These are phyloP conservation scores for Acanthamoeba lenticulata DNA, from an alignment of 208 protist genomes.

Conservation along the genomic window DNA sequence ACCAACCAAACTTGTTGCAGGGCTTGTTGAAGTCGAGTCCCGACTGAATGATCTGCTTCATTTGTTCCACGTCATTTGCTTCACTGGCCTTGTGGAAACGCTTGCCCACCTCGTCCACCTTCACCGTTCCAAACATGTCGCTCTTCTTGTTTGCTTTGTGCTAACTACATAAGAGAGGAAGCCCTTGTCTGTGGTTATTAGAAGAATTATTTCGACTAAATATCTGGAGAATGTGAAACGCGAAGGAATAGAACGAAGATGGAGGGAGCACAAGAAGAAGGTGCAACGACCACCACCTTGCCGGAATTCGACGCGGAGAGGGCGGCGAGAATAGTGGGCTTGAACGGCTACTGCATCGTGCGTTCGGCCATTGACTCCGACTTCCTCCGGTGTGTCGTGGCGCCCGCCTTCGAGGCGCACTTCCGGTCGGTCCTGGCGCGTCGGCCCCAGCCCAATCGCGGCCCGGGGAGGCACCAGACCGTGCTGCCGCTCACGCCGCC, in stretches of 20 bases:
- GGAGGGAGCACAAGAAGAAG: background rate
- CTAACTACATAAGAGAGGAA: too few relatives aligned
- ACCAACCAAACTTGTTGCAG: background rate
- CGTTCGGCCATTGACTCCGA: background rate
- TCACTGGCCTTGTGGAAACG: background rate
- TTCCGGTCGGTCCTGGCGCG: background rate
- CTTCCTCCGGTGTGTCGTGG: background rate
- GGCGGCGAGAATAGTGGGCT: background rate
- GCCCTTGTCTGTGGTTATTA: background rate
- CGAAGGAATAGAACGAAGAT: background rate
- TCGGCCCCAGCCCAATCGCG: conserved; percentile 11
- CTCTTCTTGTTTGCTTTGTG: too few relatives aligned
- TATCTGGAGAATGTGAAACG: background rate
- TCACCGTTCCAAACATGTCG: background rate
- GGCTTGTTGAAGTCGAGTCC: background rate
- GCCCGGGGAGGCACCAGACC: background rate
- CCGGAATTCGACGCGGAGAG: background rate
- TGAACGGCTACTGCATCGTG: conserved; percentile 24
- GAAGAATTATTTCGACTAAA: too few relatives aligned
- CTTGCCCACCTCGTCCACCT: background rate
- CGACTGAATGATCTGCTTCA: background rate
- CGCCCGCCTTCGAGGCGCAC: background rate
- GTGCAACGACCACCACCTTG: too few relatives aligned
- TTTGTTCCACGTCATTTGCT: background rate
- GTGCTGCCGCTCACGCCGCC: background rate